Evolutionary conservation across 805 yeast genomes (phyloP).

Genomic region (Ogataea philodendri): DNA sequence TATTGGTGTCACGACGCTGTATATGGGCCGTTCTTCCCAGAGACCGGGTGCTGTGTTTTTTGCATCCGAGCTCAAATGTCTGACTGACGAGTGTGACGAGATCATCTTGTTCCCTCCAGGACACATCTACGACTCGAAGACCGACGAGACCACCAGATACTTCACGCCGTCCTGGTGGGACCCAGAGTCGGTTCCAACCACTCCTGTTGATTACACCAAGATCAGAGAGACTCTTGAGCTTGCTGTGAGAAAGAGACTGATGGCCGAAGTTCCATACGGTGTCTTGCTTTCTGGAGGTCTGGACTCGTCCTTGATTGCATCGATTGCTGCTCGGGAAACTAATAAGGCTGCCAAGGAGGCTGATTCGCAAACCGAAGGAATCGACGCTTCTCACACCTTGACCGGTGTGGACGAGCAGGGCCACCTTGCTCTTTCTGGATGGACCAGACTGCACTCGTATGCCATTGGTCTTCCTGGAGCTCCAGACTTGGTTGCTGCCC

Average conservation of each 20-base stretch:
- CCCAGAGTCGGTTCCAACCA: conserved; percentile 67
- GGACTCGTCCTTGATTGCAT: conserved; percentile 93
- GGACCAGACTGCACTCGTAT: conserved; percentile 85
- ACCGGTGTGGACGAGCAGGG: conserved; percentile 94
- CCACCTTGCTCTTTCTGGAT: conserved; percentile 71
- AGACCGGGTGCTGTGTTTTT: conserved; percentile 78
- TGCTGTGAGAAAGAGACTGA: conserved; percentile 97
- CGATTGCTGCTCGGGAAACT: conserved; percentile 97
- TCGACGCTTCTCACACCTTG: conserved; percentile 65
- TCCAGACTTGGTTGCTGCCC: conserved; percentile 95
- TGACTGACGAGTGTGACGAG: conserved; percentile 90
- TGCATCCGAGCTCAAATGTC: conserved; percentile 92
- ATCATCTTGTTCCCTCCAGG: conserved; percentile 98
- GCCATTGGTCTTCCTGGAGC: conserved; percentile 98
- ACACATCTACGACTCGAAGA: conserved; percentile 88
- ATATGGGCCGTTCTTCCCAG: conserved; percentile 81
- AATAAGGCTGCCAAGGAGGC: conserved; percentile 63
- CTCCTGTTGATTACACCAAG: conserved; percentile 66
- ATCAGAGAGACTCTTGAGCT: conserved; percentile 83
- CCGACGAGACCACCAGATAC: conserved; percentile 84
- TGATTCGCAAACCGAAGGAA: conserved; percentile 42
- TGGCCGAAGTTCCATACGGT: conserved; percentile 99
- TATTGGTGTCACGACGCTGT: conserved; percentile 92
- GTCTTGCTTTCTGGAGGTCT: conserved; percentile 96
- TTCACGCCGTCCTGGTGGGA: conserved; percentile 96